Conservation (phyloP, 495 filamentous ascomycete species). For the Neurospora sp. region DNA sequence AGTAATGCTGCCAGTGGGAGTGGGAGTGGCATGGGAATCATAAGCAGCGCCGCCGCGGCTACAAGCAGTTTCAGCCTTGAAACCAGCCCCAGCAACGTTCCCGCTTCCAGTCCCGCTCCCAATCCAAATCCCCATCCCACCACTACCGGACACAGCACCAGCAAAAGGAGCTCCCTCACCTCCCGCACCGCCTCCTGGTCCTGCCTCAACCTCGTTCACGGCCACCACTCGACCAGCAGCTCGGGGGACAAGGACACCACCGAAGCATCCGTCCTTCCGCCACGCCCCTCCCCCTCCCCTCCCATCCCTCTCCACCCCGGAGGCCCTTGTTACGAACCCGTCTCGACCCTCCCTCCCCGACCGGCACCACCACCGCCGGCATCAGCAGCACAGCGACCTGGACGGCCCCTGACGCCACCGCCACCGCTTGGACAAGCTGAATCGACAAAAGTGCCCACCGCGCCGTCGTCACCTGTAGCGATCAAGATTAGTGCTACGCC, state of each 20-base stretch:
- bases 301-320: background rate
- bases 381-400: background rate
- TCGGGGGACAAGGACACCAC: background rate
- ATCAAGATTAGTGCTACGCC: background rate
- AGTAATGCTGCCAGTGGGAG: background rate
- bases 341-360: background rate
- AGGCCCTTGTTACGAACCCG: background rate
- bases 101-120: background rate
- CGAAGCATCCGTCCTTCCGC: background rate
- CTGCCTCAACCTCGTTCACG: background rate
- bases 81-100: background rate
- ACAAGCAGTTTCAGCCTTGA: background rate
- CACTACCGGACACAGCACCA: background rate
- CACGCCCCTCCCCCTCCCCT: background rate
- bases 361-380: background rate
- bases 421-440: background rate
- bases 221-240: background rate
- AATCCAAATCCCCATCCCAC: background rate
- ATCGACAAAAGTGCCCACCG: background rate
- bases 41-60: background rate
- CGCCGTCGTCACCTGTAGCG: background rate
- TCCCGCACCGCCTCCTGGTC: background rate
- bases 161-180: background rate
- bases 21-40: background rate
- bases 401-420: background rate